These are phyloP conservation scores for Ogataea nitratoaversa DNA, from an alignment of 805 yeast genomes.

Conservation along the genomic window DNA sequence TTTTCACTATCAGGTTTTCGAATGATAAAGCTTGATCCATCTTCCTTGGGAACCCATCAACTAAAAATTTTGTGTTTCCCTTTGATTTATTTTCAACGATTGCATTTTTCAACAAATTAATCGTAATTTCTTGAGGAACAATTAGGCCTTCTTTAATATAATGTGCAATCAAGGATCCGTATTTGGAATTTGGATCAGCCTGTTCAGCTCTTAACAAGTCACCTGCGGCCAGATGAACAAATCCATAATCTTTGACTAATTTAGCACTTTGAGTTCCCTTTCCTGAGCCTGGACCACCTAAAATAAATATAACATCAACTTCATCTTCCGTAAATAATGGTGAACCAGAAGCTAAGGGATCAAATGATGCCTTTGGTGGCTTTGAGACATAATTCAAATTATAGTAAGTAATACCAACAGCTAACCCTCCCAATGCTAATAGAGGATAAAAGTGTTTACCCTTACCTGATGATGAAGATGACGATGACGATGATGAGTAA, in stretches of 20 bases:
- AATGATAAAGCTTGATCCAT: constrained; percentile 98
- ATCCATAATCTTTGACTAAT: constrained; percentile 73
- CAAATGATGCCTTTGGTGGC: constrained; percentile 32
- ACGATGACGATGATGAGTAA: constrained; percentile 10
- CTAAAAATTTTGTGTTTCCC: constrained; percentile 63
- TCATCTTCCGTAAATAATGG: constrained; percentile 52
- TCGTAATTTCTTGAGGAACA: constrained; percentile 91
- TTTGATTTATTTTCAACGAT: constrained; percentile 47
- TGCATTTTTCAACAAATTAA: constrained; percentile 77
- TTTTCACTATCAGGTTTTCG: constrained; percentile 70
- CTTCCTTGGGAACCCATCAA: constrained; percentile 96
- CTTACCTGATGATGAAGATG: background rate
- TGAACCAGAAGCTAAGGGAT: constrained; percentile 19
- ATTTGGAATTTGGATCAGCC: constrained; percentile 71
- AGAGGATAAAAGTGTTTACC: constrained; percentile 24
- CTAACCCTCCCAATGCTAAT: constrained; percentile 25
- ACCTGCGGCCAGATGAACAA: constrained; percentile 93
- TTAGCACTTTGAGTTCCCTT: constrained; percentile 95
- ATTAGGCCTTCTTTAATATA: constrained; percentile 84
- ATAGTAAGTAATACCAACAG: constrained; percentile 31
- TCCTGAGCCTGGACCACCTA: constrained; percentile 98
- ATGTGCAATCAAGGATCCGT: constrained; percentile 79
- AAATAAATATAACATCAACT: constrained; percentile 78
- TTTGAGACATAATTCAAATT: constrained; percentile 25
- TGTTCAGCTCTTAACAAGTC: constrained; percentile 94